phyloP scores from a whole-genome alignment of 805 yeast species.

The Myxozyma mucilagina region DNA sequence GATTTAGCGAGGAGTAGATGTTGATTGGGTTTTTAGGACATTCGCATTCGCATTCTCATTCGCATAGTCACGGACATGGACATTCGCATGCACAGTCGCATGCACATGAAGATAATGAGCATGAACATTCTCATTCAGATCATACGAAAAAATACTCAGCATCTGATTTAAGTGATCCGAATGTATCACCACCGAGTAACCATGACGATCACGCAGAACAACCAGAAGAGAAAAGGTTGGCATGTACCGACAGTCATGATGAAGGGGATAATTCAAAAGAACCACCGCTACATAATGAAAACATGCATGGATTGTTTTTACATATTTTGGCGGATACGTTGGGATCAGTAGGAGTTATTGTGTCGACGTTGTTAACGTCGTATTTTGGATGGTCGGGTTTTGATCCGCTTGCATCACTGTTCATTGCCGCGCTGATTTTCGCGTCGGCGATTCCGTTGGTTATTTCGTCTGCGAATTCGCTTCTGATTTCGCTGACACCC shows the following conservation, averaged over 20 bases:
- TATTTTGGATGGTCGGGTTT: constrained; percentile 73
- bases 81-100: constrained; percentile 34
- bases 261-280: too few relatives aligned
- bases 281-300: constrained; percentile 48
- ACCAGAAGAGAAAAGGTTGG: too few relatives aligned
- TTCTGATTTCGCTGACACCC: constrained; percentile 62
- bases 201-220: constrained; percentile 32
- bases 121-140: constrained; percentile 13
- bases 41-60: constrained; percentile 26
- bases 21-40: constrained; percentile 28
- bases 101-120: constrained; percentile 33
- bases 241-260: too few relatives aligned
- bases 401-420: constrained; percentile 88
- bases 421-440: constrained; percentile 80
- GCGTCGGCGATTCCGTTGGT: constrained; percentile 81
- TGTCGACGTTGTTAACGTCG: constrained; percentile 78
- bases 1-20: constrained; percentile 38
- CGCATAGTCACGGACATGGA: constrained; percentile 27
- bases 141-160: constrained; percentile 3
- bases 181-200: constrained; percentile 33
- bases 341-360: constrained; percentile 96
- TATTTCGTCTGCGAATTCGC: constrained; percentile 72
- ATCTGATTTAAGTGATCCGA: constrained; percentile 9
- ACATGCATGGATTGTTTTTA: constrained; percentile 90
- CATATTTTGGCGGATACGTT: constrained; percentile 94